Conservation (phyloP, 2,329 filamentous ascomycete genomes). For the Rhynchosporium graminicola region DNA sequence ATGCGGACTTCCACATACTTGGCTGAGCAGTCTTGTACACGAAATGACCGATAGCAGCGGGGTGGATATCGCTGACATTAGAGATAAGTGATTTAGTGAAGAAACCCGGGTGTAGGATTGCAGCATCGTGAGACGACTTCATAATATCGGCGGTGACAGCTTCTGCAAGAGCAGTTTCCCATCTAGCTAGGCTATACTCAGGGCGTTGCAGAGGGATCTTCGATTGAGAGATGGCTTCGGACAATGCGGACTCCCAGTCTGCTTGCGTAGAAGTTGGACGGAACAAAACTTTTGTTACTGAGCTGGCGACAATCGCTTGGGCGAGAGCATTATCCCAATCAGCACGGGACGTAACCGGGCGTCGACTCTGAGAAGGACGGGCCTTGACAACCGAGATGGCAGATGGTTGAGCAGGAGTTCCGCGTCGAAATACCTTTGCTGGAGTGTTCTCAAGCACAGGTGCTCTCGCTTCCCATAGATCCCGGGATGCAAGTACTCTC, state of each 20-base stretch:
- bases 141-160: conserved; percentile 21
- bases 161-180: conserved; percentile 29
- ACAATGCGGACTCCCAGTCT: conserved; percentile 32
- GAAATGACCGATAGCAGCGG: conserved; percentile 29
- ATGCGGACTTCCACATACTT: conserved; percentile 16
- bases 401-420: conserved; percentile 4
- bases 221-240: conserved; percentile 22
- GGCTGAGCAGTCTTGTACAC: background rate
- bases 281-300: conserved; percentile 14
- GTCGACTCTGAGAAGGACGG: conserved; percentile 27
- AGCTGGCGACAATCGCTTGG: conserved; percentile 33
- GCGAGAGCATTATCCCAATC: conserved; percentile 35
- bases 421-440: conserved; percentile 21
- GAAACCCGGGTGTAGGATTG: conserved; percentile 33
- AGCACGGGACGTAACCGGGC: conserved; percentile 21
- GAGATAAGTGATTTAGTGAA: conserved; percentile 28
- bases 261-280: conserved; percentile 17
- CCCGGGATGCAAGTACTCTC: conserved; percentile 32
- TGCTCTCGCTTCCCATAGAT: conserved; percentile 33
- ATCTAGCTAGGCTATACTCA: conserved; percentile 22
- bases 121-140: conserved; percentile 21
- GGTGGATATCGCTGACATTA: conserved; percentile 25
- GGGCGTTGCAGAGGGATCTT: conserved; percentile 24
- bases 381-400: conserved; percentile 18
- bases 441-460: conserved; percentile 24